Conservation (phyloP, 768 basidiomycete genomes). For the Leccinum variicolor region DNA sequence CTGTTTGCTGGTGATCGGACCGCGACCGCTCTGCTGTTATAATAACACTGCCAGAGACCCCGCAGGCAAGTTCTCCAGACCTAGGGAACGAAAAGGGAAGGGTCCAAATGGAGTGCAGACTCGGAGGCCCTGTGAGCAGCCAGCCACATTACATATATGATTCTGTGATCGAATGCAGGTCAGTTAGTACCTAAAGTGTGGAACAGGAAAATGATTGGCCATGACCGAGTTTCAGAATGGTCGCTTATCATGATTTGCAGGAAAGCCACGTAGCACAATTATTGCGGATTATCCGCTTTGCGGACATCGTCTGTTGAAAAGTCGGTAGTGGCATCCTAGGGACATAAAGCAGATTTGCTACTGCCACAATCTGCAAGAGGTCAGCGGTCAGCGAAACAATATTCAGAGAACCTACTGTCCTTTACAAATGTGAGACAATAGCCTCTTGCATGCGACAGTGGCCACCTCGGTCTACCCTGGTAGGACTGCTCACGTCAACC, state of each 20-base stretch:
- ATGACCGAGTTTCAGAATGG: background rate
- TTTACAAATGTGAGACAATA: background rate
- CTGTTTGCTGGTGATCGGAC: background rate
- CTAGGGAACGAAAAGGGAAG: background rate
- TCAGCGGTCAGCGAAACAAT: too few species aligned
- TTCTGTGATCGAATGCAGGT: background rate
- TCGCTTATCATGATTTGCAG: slow-evolving; percentile 27
- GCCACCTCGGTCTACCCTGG: too few species aligned
- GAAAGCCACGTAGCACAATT: background rate
- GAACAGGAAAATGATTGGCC: background rate
- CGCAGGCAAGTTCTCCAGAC: background rate
- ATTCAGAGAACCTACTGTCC: background rate
- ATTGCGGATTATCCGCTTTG: background rate
- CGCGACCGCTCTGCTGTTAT: background rate
- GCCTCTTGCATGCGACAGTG: background rate
- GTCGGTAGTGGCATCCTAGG: too few species aligned
- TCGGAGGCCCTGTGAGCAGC: background rate
- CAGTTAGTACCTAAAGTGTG: slow-evolving; percentile 9
- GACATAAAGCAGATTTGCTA: background rate
- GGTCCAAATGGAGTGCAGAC: background rate
- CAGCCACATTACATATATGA: background rate
- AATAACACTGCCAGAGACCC: background rate
- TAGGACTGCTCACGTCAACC: background rate
- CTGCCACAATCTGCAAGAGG: too few species aligned
- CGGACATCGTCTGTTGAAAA: background rate